Percentiles rank a stretch among this genome's conserved stretches.
phyloP scores from a whole-genome alignment of 2,329 filamentous ascomycete genomes.

The Ophidiomyces ophidiicola region DNA sequence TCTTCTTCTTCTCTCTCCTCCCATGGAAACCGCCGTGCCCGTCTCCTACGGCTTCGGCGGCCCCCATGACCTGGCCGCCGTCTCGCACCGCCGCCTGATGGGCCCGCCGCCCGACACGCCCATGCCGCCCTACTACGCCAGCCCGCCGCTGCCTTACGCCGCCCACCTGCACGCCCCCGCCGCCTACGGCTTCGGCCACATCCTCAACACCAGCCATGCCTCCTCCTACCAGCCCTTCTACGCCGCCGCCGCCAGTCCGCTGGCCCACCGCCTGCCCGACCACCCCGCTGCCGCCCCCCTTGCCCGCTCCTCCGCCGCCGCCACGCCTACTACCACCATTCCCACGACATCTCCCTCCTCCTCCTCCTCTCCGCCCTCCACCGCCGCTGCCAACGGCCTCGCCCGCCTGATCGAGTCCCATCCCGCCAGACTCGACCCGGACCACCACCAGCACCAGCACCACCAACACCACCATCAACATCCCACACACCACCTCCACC shows the following conservation, averaged over 20 bases:
- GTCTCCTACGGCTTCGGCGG: conserved; percentile 30
- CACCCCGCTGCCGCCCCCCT: conserved; percentile 15
- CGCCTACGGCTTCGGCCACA: conserved; percentile 25
- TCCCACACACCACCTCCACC: too few relatives aligned
- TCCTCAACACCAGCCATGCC: conserved; percentile 23
- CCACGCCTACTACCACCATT: conserved; percentile 14
- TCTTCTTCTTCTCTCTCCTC: conserved; percentile 6
- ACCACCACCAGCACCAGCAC: conserved; percentile 19
- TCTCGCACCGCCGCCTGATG: conserved; percentile 29
- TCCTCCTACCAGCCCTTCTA: conserved; percentile 27
- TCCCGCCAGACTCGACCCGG: conserved; percentile 23
- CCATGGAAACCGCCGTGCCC: conserved; percentile 33
- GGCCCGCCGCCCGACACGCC: conserved; percentile 24
- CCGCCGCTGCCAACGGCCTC: conserved; percentile 19
- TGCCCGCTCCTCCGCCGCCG: conserved; percentile 27
- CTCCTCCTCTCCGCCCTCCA: conserved; percentile 12
- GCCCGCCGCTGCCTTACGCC: conserved; percentile 27
- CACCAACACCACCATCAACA: conserved; percentile 24
- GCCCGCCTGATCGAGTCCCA: conserved; percentile 22
- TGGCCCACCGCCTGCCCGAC: conserved; percentile 12
- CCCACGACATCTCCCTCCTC: too few relatives aligned
- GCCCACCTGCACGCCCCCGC: conserved; percentile 25
- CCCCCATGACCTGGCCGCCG: conserved; percentile 27
- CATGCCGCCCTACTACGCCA: conserved; percentile 29
- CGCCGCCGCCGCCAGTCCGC: conserved; percentile 18